Evolutionary conservation across 2,329 filamentous ascomycete genomes (phyloP), one percentile per base, ranked within the genome.

Genomic region (Coniochaeta sp.): DNA sequence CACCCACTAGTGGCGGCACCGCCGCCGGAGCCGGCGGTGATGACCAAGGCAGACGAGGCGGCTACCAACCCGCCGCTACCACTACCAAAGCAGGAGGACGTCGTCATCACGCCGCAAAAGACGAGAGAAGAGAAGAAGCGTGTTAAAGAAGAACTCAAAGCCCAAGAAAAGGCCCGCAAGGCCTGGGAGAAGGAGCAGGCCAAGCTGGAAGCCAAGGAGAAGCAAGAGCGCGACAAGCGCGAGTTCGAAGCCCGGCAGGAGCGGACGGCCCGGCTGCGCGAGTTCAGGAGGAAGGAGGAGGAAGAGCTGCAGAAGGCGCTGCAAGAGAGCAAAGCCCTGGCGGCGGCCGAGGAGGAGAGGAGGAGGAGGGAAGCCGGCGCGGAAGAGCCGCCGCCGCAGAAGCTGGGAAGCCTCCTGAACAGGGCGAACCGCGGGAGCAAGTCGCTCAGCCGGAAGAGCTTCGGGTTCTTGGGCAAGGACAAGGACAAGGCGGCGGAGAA

Each of bases 401-500:
- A 52, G 24, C 16, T 30, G 24, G 47, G 47, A 5, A 76, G 79
- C 5, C 78, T 85, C 32, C 75, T 95, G 47, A 85, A 84, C 67
- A 81, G 90, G 52, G 86, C 89, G 64, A 84, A 87, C 65, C 81
- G 87, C 59, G 85, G 85, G 10, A 91, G 88, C 72, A 93, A 90
- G 76, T 92, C 90, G 64, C 82, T 96, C 77, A 84, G 89, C 56
- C 85, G 88, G 63, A 91, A 89, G 73, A 89, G 89, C 65, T 87
- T 90, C 68, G 83, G 82, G 34, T 89, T 90, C 68, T 75, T 88
- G 40, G 78, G 80, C 66, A 85, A 83, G 54, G 54, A 38, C 52
- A 34, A 55, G 26, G 30, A 55, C 19, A 47, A 9, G 42, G 42
- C 38, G 42, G 42, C 47, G 5, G 47, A 14, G 26, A 28, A 26